Percentiles rank a stretch among this genome's conserved stretches.
Conservation (phyloP, 2,329 filamentous ascomycete genomes). For the Tolypocladium inflatum region DNA sequence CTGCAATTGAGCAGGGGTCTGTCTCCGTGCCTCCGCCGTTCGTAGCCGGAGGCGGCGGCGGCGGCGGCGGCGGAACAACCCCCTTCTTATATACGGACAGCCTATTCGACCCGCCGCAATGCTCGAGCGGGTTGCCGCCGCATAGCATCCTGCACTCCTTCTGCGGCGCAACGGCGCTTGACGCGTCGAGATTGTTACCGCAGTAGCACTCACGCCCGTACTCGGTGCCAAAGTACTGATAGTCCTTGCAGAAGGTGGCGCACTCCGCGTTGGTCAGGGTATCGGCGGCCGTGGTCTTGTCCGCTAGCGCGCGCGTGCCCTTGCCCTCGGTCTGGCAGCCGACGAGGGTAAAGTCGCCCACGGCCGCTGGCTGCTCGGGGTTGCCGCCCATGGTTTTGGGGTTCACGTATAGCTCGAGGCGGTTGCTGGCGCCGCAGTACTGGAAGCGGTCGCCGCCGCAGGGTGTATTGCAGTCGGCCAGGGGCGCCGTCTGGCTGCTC, state of each 20-base stretch:
- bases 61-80: slow-evolving; percentile 1
- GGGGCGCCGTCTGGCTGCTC: slow-evolving; percentile 14
- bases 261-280: slow-evolving; percentile 24
- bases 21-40: neutral
- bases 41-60: neutral
- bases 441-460: slow-evolving; percentile 21
- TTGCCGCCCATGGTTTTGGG: slow-evolving; percentile 12
- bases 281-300: slow-evolving; percentile 11
- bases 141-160: slow-evolving; percentile 33
- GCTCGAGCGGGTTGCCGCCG: slow-evolving; percentile 23
- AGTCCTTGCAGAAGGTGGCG: slow-evolving; percentile 19
- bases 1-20: neutral
- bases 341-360: slow-evolving; percentile 20
- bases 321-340: slow-evolving; percentile 28
- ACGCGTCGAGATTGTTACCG: slow-evolving; percentile 17
- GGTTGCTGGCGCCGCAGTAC: slow-evolving; percentile 23
- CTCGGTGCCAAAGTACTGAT: slow-evolving; percentile 25
- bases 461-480: slow-evolving; percentile 23
- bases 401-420: slow-evolving; percentile 24
- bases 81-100: slow-evolving; percentile 24
- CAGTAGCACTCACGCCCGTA: slow-evolving; percentile 29
- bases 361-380: slow-evolving; percentile 21
- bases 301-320: slow-evolving; percentile 21
- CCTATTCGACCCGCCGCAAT: slow-evolving; percentile 29
- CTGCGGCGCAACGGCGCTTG: slow-evolving; percentile 16